Evolutionary conservation across 106 monocot genomes (phyloP).

Genomic region (Chionographis japonica): DNA sequence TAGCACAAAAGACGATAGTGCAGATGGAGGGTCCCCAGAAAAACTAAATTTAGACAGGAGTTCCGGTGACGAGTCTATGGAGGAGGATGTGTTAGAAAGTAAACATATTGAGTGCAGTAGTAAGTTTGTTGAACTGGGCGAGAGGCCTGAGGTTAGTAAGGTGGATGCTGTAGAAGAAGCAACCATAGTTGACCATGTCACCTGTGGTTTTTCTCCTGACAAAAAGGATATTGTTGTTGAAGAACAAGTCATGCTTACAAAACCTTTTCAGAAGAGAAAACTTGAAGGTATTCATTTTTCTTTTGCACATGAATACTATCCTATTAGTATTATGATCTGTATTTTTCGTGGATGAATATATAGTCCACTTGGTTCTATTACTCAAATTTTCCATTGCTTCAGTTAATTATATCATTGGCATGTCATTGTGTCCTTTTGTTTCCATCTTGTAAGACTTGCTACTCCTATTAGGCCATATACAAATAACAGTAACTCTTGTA

Average conservation of each 20-base stretch:
- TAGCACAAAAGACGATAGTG: constrained; percentile 26
- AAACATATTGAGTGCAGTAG: constrained; percentile 39
- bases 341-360: too few species aligned
- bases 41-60: constrained; percentile 88
- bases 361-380: too few species aligned
- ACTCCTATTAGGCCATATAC: too few species aligned
- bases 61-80: constrained; percentile 78
- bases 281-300: constrained; percentile 53
- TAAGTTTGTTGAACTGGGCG: constrained; percentile 21
- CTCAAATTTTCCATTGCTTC: too few species aligned
- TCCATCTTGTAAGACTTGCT: too few species aligned
- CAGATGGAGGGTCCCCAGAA: constrained; percentile 41
- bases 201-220: constrained; percentile 14
- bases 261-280: constrained; percentile 70
- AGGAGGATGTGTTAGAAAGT: constrained; percentile 64
- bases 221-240: constrained; percentile 37
- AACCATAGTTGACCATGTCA: constrained; percentile 12
- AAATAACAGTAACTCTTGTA: too few species aligned
- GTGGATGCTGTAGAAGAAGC: constrained; percentile 21
- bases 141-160: constrained; percentile 22
- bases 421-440: too few species aligned
- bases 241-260: constrained; percentile 15
- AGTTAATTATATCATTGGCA: too few species aligned
- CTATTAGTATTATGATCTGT: too few species aligned
- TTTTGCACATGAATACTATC: background rate